Evolutionary conservation across 768 basidiomycete species (phyloP).

Genomic region (Mycena polygramma): DNA sequence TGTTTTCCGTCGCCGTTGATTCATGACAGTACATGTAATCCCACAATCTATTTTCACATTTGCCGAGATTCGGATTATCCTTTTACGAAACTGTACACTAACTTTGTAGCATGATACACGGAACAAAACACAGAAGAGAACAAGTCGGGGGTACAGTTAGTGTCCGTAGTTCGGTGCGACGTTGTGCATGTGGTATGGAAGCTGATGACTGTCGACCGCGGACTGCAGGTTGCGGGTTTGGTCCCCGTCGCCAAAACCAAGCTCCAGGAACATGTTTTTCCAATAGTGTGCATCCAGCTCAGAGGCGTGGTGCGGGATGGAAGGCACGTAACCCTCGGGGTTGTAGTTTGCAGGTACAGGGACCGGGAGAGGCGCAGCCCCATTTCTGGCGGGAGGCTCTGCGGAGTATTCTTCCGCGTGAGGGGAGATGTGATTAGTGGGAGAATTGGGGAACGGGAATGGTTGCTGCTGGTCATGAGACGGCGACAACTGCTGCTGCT

Average conservation of each 20-base stretch:
- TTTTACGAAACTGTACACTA: conserved; percentile 37
- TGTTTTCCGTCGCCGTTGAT: conserved; percentile 78
- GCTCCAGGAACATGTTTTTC: conserved; percentile 81
- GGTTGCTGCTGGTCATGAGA: conserved; percentile 50
- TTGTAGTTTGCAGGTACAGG: conserved; percentile 19
- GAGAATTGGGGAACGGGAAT: conserved; percentile 59
- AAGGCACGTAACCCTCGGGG: conserved; percentile 50
- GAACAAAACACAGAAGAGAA: conserved; percentile 34
- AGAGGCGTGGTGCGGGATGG: conserved; percentile 58
- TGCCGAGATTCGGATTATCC: conserved; percentile 31
- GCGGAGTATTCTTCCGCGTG: conserved; percentile 32
- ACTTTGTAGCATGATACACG: conserved; percentile 34
- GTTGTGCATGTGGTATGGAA: conserved; percentile 49
- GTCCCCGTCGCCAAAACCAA: conserved; percentile 70
- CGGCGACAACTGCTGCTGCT: conserved; percentile 46
- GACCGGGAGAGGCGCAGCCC: neutral
- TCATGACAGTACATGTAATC: conserved; percentile 42
- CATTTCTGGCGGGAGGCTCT: conserved; percentile 27
- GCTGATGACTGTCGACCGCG: conserved; percentile 42
- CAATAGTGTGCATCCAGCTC: conserved; percentile 80
- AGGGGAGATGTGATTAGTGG: conserved; percentile 29
- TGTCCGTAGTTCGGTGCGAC: conserved; percentile 49
- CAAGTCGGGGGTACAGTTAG: conserved; percentile 33
- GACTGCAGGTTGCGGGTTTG: conserved; percentile 37
- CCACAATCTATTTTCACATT: conserved; percentile 31